These are phyloP conservation scores for Nicotiana undulata DNA, from an alignment of 257 asterid species.

Conservation along the genomic window DNA sequence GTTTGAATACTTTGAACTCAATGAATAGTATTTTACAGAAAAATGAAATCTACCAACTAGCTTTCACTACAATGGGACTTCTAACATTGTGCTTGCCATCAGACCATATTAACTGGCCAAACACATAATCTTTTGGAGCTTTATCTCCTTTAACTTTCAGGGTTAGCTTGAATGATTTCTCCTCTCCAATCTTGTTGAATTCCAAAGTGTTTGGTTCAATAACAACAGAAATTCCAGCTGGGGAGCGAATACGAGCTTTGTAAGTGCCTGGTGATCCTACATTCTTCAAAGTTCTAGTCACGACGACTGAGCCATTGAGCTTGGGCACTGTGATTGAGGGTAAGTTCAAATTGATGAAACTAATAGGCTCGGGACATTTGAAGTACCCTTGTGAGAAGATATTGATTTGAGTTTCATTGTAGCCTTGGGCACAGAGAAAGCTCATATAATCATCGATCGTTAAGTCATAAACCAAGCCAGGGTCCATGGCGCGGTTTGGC, in stretches of 20 bases:
- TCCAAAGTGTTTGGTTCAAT: conserved; percentile 38
- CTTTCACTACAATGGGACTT: conserved; percentile 75
- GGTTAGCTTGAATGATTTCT: conserved; percentile 41
- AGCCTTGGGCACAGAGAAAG: conserved; percentile 66
- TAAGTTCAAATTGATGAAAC: conserved; percentile 58
- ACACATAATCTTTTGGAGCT: conserved; percentile 43
- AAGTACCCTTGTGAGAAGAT: conserved; percentile 27
- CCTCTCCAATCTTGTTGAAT: conserved; percentile 48
- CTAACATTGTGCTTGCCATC: conserved; percentile 76
- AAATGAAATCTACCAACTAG: background rate
- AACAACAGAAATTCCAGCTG: conserved; percentile 36
- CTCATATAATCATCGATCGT: conserved; percentile 37
- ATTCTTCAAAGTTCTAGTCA: conserved; percentile 63
- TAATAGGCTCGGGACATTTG: conserved; percentile 32
- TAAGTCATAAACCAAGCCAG: conserved; percentile 80
- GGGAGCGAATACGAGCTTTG: conserved; percentile 45
- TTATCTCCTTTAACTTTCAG: conserved; percentile 23
- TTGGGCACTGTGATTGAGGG: conserved; percentile 78
- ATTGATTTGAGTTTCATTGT: conserved; percentile 30
- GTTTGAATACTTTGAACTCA: background rate
- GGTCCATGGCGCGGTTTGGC: conserved; percentile 90
- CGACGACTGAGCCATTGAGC: conserved; percentile 41
- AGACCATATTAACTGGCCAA: conserved; percentile 76
- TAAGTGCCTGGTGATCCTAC: conserved; percentile 69
- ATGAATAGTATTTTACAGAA: background rate